phyloP scores from a whole-genome alignment of 352 stramenopile species.

The Globisporangium cylindrosporum region DNA sequence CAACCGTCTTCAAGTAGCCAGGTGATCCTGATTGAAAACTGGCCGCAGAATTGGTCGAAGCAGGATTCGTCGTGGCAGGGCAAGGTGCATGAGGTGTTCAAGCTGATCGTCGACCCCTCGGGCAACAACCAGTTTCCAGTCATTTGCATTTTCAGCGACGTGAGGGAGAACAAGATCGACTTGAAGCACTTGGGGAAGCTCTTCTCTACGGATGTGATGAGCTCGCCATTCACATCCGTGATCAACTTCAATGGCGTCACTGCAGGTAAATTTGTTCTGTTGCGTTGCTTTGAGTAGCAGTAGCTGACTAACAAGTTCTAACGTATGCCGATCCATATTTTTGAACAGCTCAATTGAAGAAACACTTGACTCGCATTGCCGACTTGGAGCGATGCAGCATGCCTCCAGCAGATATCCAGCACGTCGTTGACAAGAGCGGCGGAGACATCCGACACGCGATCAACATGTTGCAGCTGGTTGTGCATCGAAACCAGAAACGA shows the following conservation, averaged over 20 bases:
- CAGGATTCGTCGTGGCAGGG: slow-evolving; percentile 42
- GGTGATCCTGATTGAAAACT: slow-evolving; percentile 74
- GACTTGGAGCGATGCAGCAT: slow-evolving; percentile 31
- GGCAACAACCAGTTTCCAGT: slow-evolving; percentile 47
- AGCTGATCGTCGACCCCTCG: slow-evolving; percentile 41
- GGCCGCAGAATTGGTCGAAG: slow-evolving; percentile 52
- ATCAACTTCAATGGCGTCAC: slow-evolving; percentile 83
- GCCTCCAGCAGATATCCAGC: slow-evolving; percentile 30
- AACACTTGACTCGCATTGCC: slow-evolving; percentile 45
- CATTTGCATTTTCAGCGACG: slow-evolving; percentile 82
- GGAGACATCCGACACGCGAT: slow-evolving; percentile 80
- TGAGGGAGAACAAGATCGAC: slow-evolving; percentile 74
- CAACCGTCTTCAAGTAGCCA: slow-evolving; percentile 17
- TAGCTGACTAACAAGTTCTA: background rate
- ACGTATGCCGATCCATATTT: background rate
- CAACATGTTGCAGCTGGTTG: slow-evolving; percentile 66
- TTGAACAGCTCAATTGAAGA: slow-evolving; percentile 62
- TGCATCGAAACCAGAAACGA: background rate
- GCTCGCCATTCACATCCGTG: slow-evolving; percentile 62
- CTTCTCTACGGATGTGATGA: slow-evolving; percentile 68
- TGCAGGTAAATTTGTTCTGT: slow-evolving; percentile 32
- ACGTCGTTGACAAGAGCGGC: slow-evolving; percentile 58
- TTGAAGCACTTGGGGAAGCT: slow-evolving; percentile 48
- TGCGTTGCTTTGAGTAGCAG: background rate
- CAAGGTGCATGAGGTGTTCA: slow-evolving; percentile 54